Percentiles rank a stretch among this genome's conserved stretches.
Conservation (phyloP, 495 filamentous ascomycete species). For the Lentithecium fluviatile region DNA sequence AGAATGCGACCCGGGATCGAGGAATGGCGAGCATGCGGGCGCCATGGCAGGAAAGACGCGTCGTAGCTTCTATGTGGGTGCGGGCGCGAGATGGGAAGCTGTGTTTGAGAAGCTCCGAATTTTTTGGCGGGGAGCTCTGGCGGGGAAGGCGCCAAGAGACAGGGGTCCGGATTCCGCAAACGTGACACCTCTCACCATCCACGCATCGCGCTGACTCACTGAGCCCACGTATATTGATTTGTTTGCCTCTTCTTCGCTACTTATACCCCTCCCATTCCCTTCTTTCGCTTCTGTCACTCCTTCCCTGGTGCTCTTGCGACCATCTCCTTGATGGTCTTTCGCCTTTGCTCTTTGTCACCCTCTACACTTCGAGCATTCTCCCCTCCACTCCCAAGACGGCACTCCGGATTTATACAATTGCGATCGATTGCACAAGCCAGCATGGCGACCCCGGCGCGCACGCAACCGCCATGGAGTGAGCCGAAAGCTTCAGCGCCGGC, state of each 20-base stretch:
- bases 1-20: conserved; percentile 61
- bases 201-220: conserved; percentile 17
- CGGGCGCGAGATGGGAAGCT: too few species aligned
- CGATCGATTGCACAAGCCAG: conserved; percentile 16
- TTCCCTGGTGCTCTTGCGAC: neutral
- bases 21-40: conserved; percentile 60
- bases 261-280: conserved; percentile 2
- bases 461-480: conserved; percentile 54
- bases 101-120: neutral
- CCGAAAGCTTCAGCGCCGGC: conserved; percentile 18
- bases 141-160: conserved; percentile 24
- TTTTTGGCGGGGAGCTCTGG: conserved; percentile 26
- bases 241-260: neutral
- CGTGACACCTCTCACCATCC: conserved; percentile 8
- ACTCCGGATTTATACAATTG: too few species aligned
- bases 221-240: conserved; percentile 6
- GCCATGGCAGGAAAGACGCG: conserved; percentile 1
- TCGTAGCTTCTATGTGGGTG: neutral
- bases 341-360: conserved; percentile 9
- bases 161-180: conserved; percentile 16
- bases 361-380: neutral
- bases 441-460: conserved; percentile 45
- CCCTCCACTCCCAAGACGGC: too few species aligned
- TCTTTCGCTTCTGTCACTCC: conserved; percentile 22
- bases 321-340: conserved; percentile 30